Conservation (phyloP, 1,284 basidiomycete genomes). For the Fistulinella staudtii region DNA sequence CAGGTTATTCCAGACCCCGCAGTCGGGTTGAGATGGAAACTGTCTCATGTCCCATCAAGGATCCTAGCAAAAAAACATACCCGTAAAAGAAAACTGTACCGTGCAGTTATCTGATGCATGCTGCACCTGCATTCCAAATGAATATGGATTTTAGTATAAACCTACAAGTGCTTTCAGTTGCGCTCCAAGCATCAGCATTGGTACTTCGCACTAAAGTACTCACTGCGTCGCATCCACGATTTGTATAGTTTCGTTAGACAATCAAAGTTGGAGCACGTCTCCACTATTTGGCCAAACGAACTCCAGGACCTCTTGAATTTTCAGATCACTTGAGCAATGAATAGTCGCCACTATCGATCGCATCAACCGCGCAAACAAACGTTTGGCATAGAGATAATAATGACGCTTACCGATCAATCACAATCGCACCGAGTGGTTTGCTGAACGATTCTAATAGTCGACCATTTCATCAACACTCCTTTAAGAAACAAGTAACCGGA, state of each 20-base stretch:
- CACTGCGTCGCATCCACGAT: constrained; percentile 20
- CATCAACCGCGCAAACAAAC: constrained; percentile 19
- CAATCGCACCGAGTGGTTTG: no score
- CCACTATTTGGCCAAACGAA: constrained; percentile 23
- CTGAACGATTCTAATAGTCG: no score
- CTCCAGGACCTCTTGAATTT: constrained; percentile 28
- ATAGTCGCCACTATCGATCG: constrained; percentile 25
- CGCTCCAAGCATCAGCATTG: no score
- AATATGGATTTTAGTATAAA: constrained; percentile 3
- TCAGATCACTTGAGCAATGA: constrained; percentile 25
- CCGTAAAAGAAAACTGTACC: constrained; percentile 26
- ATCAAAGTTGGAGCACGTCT: constrained; percentile 15
- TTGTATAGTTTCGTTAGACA: constrained; percentile 26
- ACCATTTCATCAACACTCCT: no score
- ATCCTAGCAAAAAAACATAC: constrained; percentile 1
- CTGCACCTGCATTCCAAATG: constrained; percentile 18
- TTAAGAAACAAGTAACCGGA: no score
- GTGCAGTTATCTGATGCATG: constrained; percentile 26
- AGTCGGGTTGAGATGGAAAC: no score
- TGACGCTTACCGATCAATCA: no score
- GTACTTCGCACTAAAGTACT: no score
- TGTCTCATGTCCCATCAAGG: not conserved
- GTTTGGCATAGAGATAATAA: not conserved
- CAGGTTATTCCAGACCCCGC: constrained; percentile 28
- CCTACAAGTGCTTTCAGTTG: constrained; percentile 30